Evolutionary conservation across 805 yeast species (phyloP).

Genomic region (Pichia scutulata): DNA sequence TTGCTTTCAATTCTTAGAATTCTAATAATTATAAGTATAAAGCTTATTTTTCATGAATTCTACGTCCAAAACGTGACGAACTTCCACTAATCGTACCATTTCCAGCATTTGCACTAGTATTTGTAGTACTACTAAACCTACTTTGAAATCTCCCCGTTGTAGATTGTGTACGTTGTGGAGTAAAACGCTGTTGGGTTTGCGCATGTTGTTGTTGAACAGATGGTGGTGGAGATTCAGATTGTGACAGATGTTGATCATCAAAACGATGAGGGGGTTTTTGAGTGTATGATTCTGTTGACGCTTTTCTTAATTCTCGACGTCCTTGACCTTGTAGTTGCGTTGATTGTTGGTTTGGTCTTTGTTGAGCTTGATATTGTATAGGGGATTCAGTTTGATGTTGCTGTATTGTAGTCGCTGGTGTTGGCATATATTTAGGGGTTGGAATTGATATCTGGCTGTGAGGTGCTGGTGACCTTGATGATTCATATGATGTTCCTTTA

Average conservation of each 20-base stretch:
- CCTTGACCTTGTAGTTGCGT: background rate
- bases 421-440: background rate
- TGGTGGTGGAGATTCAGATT: background rate
- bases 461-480: background rate
- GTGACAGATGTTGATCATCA: background rate
- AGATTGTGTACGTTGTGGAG: background rate
- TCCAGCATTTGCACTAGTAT: background rate
- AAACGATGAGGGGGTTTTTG: background rate
- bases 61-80: background rate
- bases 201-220: background rate
- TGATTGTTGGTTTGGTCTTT: background rate
- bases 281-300: background rate
- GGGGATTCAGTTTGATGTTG: background rate
- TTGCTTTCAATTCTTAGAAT: no score
- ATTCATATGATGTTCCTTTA: background rate
- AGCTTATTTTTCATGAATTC: background rate
- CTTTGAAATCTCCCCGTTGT: background rate
- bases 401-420: background rate
- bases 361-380: background rate
- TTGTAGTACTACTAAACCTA: background rate
- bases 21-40: no score
- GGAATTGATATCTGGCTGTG: background rate
- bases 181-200: background rate
- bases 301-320: background rate
- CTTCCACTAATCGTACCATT: background rate